These are phyloP conservation scores for Hypoxylon sp. DNA, from an alignment of 2,329 filamentous ascomycete genomes.

Conservation along the genomic window DNA sequence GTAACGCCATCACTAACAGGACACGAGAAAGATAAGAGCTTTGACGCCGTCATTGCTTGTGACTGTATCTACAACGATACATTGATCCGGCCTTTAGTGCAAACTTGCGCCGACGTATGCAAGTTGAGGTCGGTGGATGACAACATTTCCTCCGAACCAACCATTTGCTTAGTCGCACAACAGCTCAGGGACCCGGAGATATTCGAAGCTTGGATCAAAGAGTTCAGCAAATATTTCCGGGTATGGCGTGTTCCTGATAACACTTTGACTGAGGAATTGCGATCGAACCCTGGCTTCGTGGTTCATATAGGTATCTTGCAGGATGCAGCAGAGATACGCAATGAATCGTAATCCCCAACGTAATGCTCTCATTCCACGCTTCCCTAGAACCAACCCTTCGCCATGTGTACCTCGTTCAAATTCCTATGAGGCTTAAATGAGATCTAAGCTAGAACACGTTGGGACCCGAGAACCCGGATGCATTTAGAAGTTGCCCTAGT, in stretches of 20 bases:
- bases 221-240: slow-evolving; percentile 76
- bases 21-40: slow-evolving; percentile 59
- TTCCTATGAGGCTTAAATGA: slow-evolving; percentile 1
- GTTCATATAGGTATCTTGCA: slow-evolving; percentile 82
- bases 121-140: slow-evolving; percentile 62
- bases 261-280: slow-evolving; percentile 71
- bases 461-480: background rate
- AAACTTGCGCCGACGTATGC: slow-evolving; percentile 83
- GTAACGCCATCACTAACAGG: slow-evolving; percentile 63
- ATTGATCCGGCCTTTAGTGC: slow-evolving; percentile 84
- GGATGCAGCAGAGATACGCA: slow-evolving; percentile 33
- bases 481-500: background rate
- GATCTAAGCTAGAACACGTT: background rate
- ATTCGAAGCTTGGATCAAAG: slow-evolving; percentile 83
- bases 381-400: slow-evolving; percentile 1
- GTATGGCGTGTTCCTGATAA: slow-evolving; percentile 83
- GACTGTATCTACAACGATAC: slow-evolving; percentile 97
- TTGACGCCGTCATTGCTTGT: slow-evolving; percentile 85
- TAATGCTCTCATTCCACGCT: slow-evolving; percentile 24
- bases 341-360: slow-evolving; percentile 31
- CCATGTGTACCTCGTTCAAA: slow-evolving; percentile 8
- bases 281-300: slow-evolving; percentile 80
- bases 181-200: slow-evolving; percentile 89
- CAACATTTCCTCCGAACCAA: slow-evolving; percentile 59
- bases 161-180: slow-evolving; percentile 87